A percentile compares a stretch with the other conserved stretches of the same genome.
Evolutionary conservation across 2,329 filamentous ascomycete genomes (phyloP).

Genomic region (Torrubiellomyces zombiae): DNA sequence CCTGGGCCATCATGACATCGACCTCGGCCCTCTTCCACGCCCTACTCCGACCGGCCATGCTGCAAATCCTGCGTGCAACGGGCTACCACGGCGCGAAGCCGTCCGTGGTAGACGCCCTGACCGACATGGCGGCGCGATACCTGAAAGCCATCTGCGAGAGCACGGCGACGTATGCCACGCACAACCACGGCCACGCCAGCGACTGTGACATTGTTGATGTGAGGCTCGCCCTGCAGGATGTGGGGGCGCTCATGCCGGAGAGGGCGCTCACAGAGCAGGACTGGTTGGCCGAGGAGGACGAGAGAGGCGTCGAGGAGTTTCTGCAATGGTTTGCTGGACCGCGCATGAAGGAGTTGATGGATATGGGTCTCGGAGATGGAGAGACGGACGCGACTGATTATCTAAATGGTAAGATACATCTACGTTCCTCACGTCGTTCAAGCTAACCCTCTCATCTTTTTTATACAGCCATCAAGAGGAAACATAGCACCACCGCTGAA

Average conservation of each 20-base stretch:
- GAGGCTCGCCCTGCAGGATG: conserved; percentile 70
- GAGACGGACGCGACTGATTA: conserved; percentile 52
- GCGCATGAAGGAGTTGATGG: conserved; percentile 61
- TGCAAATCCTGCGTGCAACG: conserved; percentile 81
- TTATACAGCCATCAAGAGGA: conserved; percentile 61
- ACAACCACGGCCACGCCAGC: conserved; percentile 43
- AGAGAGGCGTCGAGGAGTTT: conserved; percentile 61
- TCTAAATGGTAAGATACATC: conserved; percentile 43
- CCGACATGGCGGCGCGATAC: conserved; percentile 73
- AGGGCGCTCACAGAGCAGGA: conserved; percentile 50
- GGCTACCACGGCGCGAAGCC: conserved; percentile 75
- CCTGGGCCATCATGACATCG: conserved; percentile 25
- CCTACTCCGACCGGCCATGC: conserved; percentile 68
- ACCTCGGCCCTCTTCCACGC: conserved; percentile 45
- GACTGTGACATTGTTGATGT: conserved; percentile 50
- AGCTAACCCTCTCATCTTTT: neutral
- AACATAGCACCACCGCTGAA: conserved; percentile 77
- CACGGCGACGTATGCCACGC: conserved; percentile 53
- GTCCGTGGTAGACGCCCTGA: conserved; percentile 72
- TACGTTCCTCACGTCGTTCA: too few relatives aligned
- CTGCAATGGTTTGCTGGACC: conserved; percentile 62
- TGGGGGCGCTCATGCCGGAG: conserved; percentile 56
- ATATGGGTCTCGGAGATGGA: conserved; percentile 60
- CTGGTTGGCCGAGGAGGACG: conserved; percentile 58
- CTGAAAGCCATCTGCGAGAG: conserved; percentile 56